Evolutionary conservation across 1,284 basidiomycete species (phyloP).

Genomic region (Ustilago trichophora): DNA sequence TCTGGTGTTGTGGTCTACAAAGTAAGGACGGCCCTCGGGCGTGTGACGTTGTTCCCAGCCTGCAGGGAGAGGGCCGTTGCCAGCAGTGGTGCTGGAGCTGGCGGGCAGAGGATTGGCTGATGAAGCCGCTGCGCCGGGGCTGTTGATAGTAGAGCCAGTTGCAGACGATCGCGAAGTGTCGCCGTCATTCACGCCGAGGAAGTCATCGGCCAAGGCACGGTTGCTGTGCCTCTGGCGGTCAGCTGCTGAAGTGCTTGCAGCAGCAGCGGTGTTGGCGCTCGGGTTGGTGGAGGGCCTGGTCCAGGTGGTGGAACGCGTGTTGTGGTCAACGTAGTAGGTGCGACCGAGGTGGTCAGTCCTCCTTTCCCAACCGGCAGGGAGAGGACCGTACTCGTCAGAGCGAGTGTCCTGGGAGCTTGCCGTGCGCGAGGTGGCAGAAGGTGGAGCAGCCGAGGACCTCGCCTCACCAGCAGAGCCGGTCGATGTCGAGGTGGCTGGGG

Average conservation of each 20-base stretch:
- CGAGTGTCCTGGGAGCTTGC: constrained; percentile 37
- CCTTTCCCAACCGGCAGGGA: constrained; percentile 92
- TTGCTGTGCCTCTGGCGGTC: constrained; percentile 63
- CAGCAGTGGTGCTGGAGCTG: constrained; percentile 74
- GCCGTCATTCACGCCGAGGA: constrained; percentile 63
- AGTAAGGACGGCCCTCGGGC: constrained; percentile 96
- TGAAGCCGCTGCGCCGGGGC: constrained; percentile 26
- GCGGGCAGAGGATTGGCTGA: constrained; percentile 44
- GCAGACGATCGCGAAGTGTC: constrained; percentile 38
- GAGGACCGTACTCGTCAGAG: constrained; percentile 61
- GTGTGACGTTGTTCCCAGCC: constrained; percentile 99
- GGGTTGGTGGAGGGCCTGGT: constrained; percentile 69
- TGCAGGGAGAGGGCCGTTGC: constrained; percentile 82
- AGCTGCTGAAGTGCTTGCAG: constrained; percentile 53
- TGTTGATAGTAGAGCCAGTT: constrained; percentile 30
- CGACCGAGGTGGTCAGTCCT: constrained; percentile 86
- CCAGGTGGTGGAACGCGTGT: constrained; percentile 94
- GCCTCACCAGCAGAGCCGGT: constrained; percentile 10
- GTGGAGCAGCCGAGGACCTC: constrained; percentile 23
- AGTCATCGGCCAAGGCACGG: constrained; percentile 64
- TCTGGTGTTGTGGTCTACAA: constrained; percentile 88
- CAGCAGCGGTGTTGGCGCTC: constrained; percentile 54
- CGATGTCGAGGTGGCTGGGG: constrained; percentile 8
- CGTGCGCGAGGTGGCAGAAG: constrained; percentile 19
- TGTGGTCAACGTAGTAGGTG: constrained; percentile 83